These are phyloP conservation scores for Hermanozyma aechmeae DNA, from an alignment of 805 yeast species.

Conservation along the genomic window DNA sequence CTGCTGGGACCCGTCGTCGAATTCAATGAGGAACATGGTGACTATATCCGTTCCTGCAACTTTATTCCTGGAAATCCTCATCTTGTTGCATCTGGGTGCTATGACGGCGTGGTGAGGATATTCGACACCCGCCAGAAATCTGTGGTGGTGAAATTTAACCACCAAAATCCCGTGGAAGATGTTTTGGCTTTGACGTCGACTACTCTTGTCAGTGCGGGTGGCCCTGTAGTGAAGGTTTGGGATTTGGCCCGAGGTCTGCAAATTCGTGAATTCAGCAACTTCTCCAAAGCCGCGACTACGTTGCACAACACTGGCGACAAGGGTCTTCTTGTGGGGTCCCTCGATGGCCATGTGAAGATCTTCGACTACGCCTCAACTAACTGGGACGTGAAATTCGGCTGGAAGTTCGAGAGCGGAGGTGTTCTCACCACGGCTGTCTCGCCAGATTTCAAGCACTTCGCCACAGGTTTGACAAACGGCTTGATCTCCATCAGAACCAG, in stretches of 20 bases:
- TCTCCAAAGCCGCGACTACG: conserved; percentile 89
- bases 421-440: conserved; percentile 85
- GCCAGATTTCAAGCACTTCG: conserved; percentile 77
- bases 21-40: conserved; percentile 60
- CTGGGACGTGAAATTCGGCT: conserved; percentile 90
- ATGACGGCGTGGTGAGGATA: conserved; percentile 78
- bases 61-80: conserved; percentile 72
- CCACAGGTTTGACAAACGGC: conserved; percentile 87
- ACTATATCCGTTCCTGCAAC: conserved; percentile 76
- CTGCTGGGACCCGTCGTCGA: conserved; percentile 58
- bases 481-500: conserved; percentile 82
- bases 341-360: conserved; percentile 96
- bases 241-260: conserved; percentile 74
- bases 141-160: conserved; percentile 60
- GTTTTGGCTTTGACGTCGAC: conserved; percentile 67
- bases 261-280: conserved; percentile 68
- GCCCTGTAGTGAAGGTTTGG: conserved; percentile 82
- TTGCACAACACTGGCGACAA: conserved; percentile 63
- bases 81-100: conserved; percentile 85
- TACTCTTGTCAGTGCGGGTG: conserved; percentile 72
- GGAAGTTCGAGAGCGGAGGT: conserved; percentile 89
- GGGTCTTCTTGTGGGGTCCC: conserved; percentile 86
- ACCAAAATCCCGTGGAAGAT: conserved; percentile 75
- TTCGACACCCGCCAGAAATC: conserved; percentile 66
- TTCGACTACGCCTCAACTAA: conserved; percentile 64